phyloP scores from a whole-genome alignment of 257 asterid species.

The Plantago major region DNA sequence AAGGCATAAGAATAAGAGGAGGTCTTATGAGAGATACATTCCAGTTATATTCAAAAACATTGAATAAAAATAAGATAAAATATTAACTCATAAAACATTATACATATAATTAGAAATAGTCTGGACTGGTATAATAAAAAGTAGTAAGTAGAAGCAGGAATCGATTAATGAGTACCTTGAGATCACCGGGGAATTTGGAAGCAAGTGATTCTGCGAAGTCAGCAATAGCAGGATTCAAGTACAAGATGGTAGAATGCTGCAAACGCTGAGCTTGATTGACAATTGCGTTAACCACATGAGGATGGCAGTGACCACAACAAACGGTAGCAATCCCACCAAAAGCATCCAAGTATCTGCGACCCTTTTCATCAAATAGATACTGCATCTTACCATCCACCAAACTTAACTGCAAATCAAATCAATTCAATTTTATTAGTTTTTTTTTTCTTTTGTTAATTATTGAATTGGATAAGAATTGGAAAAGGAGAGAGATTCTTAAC shows the following conservation, averaged over 20 bases:
- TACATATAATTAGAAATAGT: too few species aligned
- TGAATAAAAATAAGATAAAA: too few species aligned
- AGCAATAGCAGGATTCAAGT: conserved; percentile 71
- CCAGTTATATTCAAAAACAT: too few species aligned
- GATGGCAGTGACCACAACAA: conserved; percentile 89
- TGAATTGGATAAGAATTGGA: not conserved
- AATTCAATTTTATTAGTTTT: not conserved
- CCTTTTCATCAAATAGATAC: conserved; percentile 72
- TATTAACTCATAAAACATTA: too few species aligned
- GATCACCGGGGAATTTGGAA: conserved; percentile 73
- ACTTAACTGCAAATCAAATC: conserved; percentile 39
- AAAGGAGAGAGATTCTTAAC: conserved; percentile 24
- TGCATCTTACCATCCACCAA: conserved; percentile 98
- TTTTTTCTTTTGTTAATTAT: too few species aligned
- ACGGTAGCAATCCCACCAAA: conserved; percentile 95
- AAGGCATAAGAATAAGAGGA: too few species aligned
- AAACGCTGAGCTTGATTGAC: conserved; percentile 64
- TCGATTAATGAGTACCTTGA: conserved; percentile 49
- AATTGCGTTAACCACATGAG: conserved; percentile 80
- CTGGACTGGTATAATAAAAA: too few species aligned
- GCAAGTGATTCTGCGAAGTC: conserved; percentile 92
- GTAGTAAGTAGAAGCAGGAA: too few species aligned
- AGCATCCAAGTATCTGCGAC: conserved; percentile 80
- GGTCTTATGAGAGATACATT: too few species aligned
- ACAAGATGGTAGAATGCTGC: conserved; percentile 83